These are phyloP conservation scores for Prunus kanzakura DNA, from an alignment of 306 rosid species.

Conservation along the genomic window DNA sequence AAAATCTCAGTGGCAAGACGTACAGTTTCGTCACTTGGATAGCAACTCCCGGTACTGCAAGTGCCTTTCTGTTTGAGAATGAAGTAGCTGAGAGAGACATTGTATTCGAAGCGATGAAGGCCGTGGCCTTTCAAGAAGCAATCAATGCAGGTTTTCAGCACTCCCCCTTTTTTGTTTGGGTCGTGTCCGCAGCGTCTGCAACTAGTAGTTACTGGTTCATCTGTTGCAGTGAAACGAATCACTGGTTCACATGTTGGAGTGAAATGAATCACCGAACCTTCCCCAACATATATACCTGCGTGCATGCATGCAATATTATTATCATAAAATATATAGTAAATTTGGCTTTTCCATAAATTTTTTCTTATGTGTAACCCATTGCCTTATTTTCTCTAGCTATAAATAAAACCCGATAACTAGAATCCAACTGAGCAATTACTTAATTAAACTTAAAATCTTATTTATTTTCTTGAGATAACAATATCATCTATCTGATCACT, in stretches of 20 bases:
- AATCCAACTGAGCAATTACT: no score
- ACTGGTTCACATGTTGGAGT: no score
- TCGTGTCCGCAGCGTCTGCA: not conserved
- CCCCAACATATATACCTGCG: not conserved
- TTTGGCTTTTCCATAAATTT: no score
- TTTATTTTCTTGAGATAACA: no score
- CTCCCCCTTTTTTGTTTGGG: not conserved
- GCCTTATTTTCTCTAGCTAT: no score
- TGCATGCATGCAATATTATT: not conserved
- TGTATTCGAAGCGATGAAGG: not conserved
- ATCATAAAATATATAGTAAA: no score
- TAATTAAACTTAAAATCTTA: no score
- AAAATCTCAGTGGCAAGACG: not conserved
- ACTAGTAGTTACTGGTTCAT: not conserved
- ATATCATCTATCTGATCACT: no score
- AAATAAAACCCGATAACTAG: no score
- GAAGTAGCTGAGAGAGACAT: not conserved
- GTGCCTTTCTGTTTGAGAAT: not conserved
- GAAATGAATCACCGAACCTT: not conserved
- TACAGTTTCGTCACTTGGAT: not conserved
- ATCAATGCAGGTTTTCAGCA: not conserved
- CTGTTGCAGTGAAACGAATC: not conserved
- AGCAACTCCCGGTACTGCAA: not conserved
- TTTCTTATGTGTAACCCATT: no score
- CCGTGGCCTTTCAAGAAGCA: not conserved